phyloP scores from a whole-genome alignment of 2,329 filamentous ascomycete genomes.

The Neofusicoccum ribis region DNA sequence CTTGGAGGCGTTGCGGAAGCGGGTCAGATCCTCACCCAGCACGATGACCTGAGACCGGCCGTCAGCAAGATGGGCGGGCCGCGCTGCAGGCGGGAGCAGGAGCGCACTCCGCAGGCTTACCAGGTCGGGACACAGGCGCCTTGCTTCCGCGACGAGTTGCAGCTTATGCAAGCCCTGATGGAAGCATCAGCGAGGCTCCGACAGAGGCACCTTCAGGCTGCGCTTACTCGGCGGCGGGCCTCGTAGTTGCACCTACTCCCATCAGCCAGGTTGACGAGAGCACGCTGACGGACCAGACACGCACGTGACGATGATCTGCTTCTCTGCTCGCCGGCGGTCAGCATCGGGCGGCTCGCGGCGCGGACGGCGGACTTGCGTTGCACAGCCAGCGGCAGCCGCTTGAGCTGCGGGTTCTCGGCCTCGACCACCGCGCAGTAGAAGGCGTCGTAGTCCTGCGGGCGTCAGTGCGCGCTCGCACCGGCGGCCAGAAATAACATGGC shows the following conservation, averaged over 20 bases:
- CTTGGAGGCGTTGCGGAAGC: slow-evolving; percentile 86
- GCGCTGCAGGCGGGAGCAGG: neutral
- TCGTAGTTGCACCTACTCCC: slow-evolving; percentile 69
- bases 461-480: neutral
- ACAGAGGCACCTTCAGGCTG: neutral
- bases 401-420: slow-evolving; percentile 72
- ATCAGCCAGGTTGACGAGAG: slow-evolving; percentile 10
- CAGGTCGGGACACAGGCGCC: slow-evolving; percentile 75
- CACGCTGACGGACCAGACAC: neutral
- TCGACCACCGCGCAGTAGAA: slow-evolving; percentile 95
- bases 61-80: slow-evolving; percentile 9
- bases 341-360: neutral
- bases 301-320: slow-evolving; percentile 68
- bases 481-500: neutral
- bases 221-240: slow-evolving; percentile 63
- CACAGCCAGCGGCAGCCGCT: slow-evolving; percentile 73
- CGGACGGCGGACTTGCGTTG: slow-evolving; percentile 50
- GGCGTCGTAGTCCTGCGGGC: slow-evolving; percentile 64
- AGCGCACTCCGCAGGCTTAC: neutral
- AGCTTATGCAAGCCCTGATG: slow-evolving; percentile 68
- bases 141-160: slow-evolving; percentile 81
- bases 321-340: slow-evolving; percentile 50
- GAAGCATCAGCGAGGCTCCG: slow-evolving; percentile 26
- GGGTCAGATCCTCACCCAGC: slow-evolving; percentile 71
- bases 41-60: slow-evolving; percentile 59